Percentiles rank a stretch among this genome's conserved stretches.
phyloP scores from a whole-genome alignment of 2,329 filamentous ascomycete species.

The Cladosporium sp. region DNA sequence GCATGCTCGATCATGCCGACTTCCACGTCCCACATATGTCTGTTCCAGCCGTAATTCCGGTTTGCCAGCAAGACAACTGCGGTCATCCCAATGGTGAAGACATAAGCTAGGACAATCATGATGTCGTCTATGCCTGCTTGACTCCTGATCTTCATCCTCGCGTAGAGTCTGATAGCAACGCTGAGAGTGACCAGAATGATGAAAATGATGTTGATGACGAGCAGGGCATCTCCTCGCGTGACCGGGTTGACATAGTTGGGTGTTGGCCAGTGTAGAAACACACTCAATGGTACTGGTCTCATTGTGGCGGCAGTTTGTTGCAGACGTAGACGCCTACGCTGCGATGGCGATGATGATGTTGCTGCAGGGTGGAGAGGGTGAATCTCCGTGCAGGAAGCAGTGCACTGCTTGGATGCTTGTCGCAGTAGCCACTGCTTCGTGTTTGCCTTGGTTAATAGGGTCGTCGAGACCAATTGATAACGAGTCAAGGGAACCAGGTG shows the following conservation, averaged over 20 bases:
- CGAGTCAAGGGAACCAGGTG: not conserved
- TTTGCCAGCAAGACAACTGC: constrained; percentile 47
- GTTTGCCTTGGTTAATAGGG: constrained; percentile 4
- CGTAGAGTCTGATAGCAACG: constrained; percentile 45
- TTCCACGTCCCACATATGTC: constrained; percentile 48
- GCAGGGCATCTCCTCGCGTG: constrained; percentile 43
- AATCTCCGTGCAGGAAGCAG: not conserved
- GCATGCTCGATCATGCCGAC: constrained; percentile 29
- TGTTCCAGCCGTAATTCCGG: constrained; percentile 45
- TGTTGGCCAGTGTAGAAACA: constrained; percentile 42
- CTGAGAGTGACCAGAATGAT: constrained; percentile 41
- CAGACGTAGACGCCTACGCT: not conserved
- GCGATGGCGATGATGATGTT: not conserved
- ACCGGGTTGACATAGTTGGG: constrained; percentile 47
- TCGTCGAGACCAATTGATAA: not conserved
- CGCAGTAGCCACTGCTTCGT: constrained; percentile 1
- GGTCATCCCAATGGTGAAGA: constrained; percentile 45
- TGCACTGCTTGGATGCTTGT: not conserved
- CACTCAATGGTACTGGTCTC: constrained; percentile 30
- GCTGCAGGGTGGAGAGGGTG: not conserved
- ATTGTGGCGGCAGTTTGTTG: not conserved
- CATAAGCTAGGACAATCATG: constrained; percentile 45
- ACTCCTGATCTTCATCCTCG: constrained; percentile 43
- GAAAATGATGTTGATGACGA: constrained; percentile 45
- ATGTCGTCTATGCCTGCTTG: constrained; percentile 49